These are phyloP conservation scores for Mucor piriformis DNA, from an alignment of 371 early-diverging fungal species.

Conservation along the genomic window DNA sequence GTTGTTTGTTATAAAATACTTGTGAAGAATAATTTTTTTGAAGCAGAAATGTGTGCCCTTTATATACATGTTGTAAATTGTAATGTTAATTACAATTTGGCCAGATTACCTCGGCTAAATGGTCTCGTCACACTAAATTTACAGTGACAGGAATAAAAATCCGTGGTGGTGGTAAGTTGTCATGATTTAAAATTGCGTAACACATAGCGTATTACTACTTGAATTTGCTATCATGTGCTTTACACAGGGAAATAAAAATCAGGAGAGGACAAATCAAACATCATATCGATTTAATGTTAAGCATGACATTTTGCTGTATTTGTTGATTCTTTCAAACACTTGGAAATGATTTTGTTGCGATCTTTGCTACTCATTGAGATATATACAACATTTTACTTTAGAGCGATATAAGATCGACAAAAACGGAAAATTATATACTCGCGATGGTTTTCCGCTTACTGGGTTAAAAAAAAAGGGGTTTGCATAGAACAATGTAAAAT, in stretches of 20 bases:
- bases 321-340: too few species aligned
- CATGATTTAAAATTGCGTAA: not conserved
- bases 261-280: not conserved
- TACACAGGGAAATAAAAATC: not conserved
- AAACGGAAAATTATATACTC: too few species aligned
- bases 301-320: not conserved
- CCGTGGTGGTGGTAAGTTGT: not conserved
- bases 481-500: too few species aligned
- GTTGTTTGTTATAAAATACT: conserved; percentile 2
- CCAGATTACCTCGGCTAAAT: not conserved
- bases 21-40: not conserved
- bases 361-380: too few species aligned
- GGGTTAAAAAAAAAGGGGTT: too few species aligned
- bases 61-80: not conserved
- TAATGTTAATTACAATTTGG: not conserved
- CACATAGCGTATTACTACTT: not conserved
- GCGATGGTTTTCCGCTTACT: too few species aligned
- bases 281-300: not conserved
- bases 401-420: too few species aligned
- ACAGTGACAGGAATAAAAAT: not conserved
- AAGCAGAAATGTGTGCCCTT: not conserved
- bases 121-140: not conserved
- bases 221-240: not conserved
- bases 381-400: too few species aligned
- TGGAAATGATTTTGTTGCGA: too few species aligned